Base-by-base conservation (phyloP, 768 basidiomycete genomes). In the Rhizopogon salebrosus region DNA sequence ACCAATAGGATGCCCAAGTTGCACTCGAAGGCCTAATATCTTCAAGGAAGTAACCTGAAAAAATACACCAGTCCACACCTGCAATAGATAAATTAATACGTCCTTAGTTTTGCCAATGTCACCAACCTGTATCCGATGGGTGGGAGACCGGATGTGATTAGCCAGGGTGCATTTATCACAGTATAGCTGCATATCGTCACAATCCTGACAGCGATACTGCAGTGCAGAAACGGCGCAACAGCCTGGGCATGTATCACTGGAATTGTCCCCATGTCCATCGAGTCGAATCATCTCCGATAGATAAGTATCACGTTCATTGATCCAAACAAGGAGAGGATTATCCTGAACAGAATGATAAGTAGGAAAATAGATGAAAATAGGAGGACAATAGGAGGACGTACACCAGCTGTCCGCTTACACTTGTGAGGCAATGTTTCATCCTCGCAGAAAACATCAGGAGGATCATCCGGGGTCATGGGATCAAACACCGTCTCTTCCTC, bases 1-100 rank as follows among this genome's bases (percentile, higher is more conserved):
- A 40, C 54, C 51, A 13, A 18, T 27, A 2, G 41, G 45, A 37
- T 66, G 64, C 7, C 64, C 64, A 36, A 65, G 55, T 23, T 63
- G 62, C 1, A 63, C 41, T 1, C 49, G 53, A 3, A 65, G 42
- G 3, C 65, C 63, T 0, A 65, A 8, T 9, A 13, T 22, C 36
- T 61, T 63, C 26, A 66, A 49, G 2, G 46, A 38, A 0, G 43
- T 42, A 2, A 27, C 43, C 29, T 59, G 42, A 29, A 62, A 65
- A 39, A 50, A 60, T 3, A 20, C n/a, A 0, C 56, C 55, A 51
- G 53, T 59, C 64, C 64, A 65, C 18, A 41, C 34, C 64, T 62
- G 27, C n/a, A n/a, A n/a, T 18, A 26, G 6, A 13, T 38, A 10
- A 23, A 3, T 20, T 31, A 0, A 9, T n/a, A 4, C 18, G n/a